Base-by-base conservation (phyloP, 306 rosid species). In the Neltuma alba region DNA sequence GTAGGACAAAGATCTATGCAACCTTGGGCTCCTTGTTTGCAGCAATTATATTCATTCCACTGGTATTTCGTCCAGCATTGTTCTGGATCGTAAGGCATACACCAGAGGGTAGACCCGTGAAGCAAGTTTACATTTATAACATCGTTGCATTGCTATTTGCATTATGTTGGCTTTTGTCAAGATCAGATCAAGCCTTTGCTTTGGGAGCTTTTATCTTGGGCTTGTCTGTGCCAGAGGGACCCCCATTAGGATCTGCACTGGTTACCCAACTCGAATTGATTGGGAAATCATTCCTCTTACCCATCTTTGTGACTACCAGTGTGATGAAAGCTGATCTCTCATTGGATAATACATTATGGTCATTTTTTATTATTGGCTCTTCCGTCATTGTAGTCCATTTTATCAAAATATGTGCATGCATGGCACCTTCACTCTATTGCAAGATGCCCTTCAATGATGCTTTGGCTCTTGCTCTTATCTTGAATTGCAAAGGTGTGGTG, bases 131-230 rank as follows among this genome's bases (percentile, higher is more conserved):
- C 58, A 23, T 85, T 33, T 73, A 70, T 55, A 0, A 63, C 8
- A 75, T 87, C 55, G 20, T 88, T 23, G 2, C 70, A 3, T 20
- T 82, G 48, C 69, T 93, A n/a, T 63, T 91, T 16, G 41, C 9
- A 0, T 34, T 89, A 0, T 83, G 88, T 3, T 31, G 54, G 13
- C 0, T 79, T 20, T 20, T 91, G 1, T 11, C 75, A 52, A 0
- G 9, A 0, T 70, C 80, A 27, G 66, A 67, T 15, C 91, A 87
- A 54, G 48, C 75, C 7, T 79, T 87, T 20, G 1, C 61, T 1
- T 64, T 85, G 3, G 96, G 97, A 11, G 90, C 91, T 66, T 80
- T 83, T 33, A 23, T 93, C 14, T 67, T 93, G 25, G 97, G 97
- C 3, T 52, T 93, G 72, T 74, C 87, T 4, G 87, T 91, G 23